Evolutionary conservation across 2,329 filamentous ascomycete species (phyloP).

Genomic region (Botryosphaeria dothidea): DNA sequence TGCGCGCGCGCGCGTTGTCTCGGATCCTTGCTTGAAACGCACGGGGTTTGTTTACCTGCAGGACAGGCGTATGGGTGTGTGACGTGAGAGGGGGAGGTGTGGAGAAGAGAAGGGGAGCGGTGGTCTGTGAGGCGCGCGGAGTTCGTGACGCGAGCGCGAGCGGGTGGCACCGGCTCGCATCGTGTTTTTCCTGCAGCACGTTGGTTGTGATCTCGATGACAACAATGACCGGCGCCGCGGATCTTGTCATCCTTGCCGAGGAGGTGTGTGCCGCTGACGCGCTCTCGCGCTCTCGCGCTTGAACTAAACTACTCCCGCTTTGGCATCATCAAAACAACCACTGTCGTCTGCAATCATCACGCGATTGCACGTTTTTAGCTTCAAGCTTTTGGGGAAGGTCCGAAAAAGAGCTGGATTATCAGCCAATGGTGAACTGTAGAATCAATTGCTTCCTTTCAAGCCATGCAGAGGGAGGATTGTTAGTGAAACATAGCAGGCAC

Average conservation of each 20-base stretch:
- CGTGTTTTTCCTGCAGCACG: neutral
- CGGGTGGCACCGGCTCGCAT: neutral
- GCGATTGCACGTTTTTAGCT: neutral
- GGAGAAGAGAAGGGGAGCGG: neutral
- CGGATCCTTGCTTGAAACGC: too few relatives aligned
- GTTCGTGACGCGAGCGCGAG: constrained; percentile 13
- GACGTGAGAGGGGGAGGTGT: neutral
- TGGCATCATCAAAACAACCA: neutral
- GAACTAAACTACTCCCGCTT: too few relatives aligned
- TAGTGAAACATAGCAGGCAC: neutral
- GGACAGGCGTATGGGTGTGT: neutral
- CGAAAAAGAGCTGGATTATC: too few relatives aligned
- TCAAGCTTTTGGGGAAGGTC: neutral
- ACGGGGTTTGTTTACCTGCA: neutral
- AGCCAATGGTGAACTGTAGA: too few relatives aligned
- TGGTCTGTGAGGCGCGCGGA: neutral
- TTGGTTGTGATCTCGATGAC: neutral
- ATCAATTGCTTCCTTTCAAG: too few relatives aligned
- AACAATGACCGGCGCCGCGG: neutral
- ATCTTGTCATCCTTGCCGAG: neutral
- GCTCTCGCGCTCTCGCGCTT: too few relatives aligned
- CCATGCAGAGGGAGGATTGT: neutral
- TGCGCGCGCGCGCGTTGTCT: too few relatives aligned
- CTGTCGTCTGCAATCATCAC: neutral
- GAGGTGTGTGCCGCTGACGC: too few relatives aligned